phyloP scores from a whole-genome alignment of 768 basidiomycete genomes.

The Kwoniella heveanensis region DNA sequence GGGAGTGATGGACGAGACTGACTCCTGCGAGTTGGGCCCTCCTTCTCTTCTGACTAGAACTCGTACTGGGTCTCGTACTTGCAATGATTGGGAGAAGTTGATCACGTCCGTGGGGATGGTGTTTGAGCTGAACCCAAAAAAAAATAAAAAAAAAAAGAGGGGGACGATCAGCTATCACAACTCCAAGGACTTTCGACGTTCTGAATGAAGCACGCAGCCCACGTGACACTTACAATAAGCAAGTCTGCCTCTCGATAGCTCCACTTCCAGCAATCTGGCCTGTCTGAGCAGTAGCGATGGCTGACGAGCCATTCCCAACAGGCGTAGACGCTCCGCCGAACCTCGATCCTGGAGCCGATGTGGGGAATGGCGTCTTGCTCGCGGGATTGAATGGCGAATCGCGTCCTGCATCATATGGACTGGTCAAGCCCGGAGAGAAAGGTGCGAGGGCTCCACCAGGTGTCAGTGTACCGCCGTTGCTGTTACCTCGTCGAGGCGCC shows the following conservation, averaged over 20 bases:
- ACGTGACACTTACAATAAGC: conserved; percentile 50
- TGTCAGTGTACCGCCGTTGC: conserved; percentile 59
- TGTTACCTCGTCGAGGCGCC: conserved; percentile 66
- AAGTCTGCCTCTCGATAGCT: conserved; percentile 50
- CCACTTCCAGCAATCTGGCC: conserved; percentile 27
- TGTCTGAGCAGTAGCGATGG: conserved; percentile 58
- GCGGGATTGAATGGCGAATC: conserved; percentile 57
- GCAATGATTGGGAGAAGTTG: conserved; percentile 88
- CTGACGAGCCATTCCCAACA: conserved; percentile 17
- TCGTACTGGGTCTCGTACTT: conserved; percentile 91
- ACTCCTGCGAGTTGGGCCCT: conserved; percentile 51
- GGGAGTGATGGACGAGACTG: conserved; percentile 48
- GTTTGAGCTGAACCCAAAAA: conserved; percentile 99
- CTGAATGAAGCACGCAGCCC: no score
- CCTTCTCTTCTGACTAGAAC: conserved; percentile 84
- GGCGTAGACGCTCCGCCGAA: conserved; percentile 29
- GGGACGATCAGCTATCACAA: no score
- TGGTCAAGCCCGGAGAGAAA: conserved; percentile 38
- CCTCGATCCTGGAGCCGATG: conserved; percentile 31
- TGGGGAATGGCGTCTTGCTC: conserved; percentile 54
- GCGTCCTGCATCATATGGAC: conserved; percentile 53
- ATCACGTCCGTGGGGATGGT: conserved; percentile 90
- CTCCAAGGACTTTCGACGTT: no score
- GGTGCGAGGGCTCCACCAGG: conserved; percentile 54
- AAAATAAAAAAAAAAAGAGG: no score